Evolutionary conservation across 1,284 basidiomycete genomes (phyloP).

Genomic region (Rhizoctonia solani): DNA sequence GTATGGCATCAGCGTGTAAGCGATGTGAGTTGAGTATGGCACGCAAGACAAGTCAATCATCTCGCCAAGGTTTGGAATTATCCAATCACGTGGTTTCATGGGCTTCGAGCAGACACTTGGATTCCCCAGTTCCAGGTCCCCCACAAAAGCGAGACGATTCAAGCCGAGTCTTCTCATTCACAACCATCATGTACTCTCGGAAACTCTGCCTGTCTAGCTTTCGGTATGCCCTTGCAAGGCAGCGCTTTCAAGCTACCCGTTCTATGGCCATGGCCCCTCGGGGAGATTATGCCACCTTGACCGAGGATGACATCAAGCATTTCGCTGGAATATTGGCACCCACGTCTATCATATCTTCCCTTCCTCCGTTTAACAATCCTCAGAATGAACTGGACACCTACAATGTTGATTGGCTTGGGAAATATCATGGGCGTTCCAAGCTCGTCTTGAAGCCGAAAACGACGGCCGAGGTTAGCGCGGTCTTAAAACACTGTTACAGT

Average conservation of each 20-base stretch:
- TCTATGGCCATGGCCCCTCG: conserved; percentile 20
- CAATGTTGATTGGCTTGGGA: conserved; percentile 98
- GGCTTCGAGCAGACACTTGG: too few species aligned
- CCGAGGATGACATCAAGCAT: conserved; percentile 37
- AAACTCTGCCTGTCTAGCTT: background rate
- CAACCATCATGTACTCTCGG: conserved; percentile 17
- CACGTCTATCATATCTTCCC: conserved; percentile 38
- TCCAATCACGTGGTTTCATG: too few species aligned
- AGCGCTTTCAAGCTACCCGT: background rate
- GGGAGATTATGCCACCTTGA: conserved; percentile 31
- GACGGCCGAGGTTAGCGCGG: conserved; percentile 84
- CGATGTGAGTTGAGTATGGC: too few species aligned
- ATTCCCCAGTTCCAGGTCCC: too few species aligned
- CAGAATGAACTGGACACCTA: conserved; percentile 65
- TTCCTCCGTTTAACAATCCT: conserved; percentile 32
- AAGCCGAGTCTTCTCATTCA: background rate
- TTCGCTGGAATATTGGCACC: conserved; percentile 39
- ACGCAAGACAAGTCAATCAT: too few species aligned
- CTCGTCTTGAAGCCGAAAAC: conserved; percentile 90
- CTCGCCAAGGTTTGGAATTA: too few species aligned
- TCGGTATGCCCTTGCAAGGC: background rate
- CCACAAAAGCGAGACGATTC: background rate
- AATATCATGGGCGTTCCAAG: conserved; percentile 82
- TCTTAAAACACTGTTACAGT: conserved; percentile 83
- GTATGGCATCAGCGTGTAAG: too few species aligned